Percentiles rank a stretch among this genome's conserved stretches.
phyloP scores from a whole-genome alignment of 192 early-diverging fungal genomes.

The Gonapodya sp. region DNA sequence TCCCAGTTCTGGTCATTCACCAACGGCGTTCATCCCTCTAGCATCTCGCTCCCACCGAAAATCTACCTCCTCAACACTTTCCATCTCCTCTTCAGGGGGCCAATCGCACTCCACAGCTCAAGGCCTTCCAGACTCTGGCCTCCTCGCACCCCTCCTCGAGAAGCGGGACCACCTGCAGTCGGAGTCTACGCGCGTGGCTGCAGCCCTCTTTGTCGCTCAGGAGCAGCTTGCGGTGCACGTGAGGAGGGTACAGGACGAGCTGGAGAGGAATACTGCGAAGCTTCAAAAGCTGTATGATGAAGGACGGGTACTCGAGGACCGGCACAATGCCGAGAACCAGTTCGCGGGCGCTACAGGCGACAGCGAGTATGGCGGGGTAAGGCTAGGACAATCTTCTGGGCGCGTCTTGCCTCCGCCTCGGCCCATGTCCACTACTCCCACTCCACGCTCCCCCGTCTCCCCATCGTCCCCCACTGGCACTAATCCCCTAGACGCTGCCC shows the following conservation, averaged over 20 bases:
- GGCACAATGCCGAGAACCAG: not conserved
- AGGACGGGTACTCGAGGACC: not conserved
- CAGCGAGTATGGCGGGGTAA: not conserved
- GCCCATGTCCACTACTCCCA: not conserved
- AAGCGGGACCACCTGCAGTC: not conserved
- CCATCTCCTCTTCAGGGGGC: not conserved
- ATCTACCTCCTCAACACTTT: not conserved
- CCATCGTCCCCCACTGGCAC: not conserved
- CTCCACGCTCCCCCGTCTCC: not conserved
- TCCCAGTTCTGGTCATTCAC: not conserved
- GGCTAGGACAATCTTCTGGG: not conserved
- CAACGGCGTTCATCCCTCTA: not conserved
- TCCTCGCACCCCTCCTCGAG: not conserved
- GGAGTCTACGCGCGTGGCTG: not conserved
- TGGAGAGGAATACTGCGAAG: not conserved
- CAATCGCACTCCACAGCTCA: not conserved
- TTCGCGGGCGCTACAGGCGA: not conserved
- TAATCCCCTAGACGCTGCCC: not conserved
- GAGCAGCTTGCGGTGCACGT: not conserved
- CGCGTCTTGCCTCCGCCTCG: not conserved
- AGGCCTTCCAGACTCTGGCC: not conserved
- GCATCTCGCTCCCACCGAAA: not conserved
- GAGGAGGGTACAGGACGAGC: not conserved
- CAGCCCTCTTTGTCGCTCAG: not conserved
- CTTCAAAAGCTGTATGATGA: not conserved